Evolutionary conservation across 805 yeast species (phyloP).

Genomic region (Isabelozyma gotoi): DNA sequence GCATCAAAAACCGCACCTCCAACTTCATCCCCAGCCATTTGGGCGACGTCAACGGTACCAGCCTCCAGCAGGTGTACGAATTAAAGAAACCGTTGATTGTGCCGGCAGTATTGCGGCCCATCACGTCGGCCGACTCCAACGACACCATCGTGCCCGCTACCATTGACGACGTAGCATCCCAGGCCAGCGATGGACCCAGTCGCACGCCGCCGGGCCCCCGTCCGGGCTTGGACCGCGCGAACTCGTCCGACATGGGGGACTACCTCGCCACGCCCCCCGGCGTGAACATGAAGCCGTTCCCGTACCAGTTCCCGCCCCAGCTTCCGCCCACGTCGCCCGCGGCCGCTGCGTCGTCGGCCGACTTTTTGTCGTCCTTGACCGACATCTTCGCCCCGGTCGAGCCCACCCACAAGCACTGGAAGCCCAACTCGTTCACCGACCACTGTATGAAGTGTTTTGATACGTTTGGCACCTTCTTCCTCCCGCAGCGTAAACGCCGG

Average conservation of each 20-base stretch:
- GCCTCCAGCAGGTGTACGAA: conserved; percentile 43
- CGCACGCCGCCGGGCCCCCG: conserved; percentile 12
- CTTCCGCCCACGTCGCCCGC: conserved; percentile 7
- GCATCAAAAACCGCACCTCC: conserved; percentile 1
- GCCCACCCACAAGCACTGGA: conserved; percentile 56
- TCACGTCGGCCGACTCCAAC: conserved; percentile 1
- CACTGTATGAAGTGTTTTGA: conserved; percentile 45
- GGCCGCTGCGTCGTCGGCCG: conserved; percentile 13
- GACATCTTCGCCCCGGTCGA: conserved; percentile 21
- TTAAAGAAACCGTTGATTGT: conserved; percentile 47
- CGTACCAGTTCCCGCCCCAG: conserved; percentile 6
- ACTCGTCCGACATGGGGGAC: background rate
- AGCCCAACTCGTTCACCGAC: conserved; percentile 39
- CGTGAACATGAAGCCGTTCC: conserved; percentile 8
- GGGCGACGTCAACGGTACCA: conserved; percentile 10
- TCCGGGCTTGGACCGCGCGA: conserved; percentile 1
- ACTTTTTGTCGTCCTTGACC: conserved; percentile 8
- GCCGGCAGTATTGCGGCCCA: conserved; percentile 55
- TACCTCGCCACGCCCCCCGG: conserved; percentile 7
- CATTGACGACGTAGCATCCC: background rate
- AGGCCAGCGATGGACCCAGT: no score
- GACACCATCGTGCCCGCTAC: background rate
- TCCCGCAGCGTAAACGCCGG: conserved; percentile 27
- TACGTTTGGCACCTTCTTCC: conserved; percentile 28
- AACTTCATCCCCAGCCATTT: background rate